A percentile compares a stretch with the other conserved stretches of the same genome.
Conservation (phyloP, 768 basidiomycete species). For the Lactarius hengduanensis region DNA sequence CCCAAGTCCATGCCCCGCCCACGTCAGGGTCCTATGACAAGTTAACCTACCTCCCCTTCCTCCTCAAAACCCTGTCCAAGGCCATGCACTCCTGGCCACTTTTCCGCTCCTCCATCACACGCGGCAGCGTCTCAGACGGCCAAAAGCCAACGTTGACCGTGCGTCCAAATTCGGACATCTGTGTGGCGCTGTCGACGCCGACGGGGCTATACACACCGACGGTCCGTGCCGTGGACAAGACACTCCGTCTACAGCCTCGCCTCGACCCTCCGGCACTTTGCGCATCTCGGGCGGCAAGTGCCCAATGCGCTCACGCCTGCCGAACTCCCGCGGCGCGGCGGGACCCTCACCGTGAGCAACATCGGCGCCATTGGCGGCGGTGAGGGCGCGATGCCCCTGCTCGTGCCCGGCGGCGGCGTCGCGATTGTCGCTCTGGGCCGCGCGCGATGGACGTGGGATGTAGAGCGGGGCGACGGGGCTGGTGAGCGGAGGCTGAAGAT, state of each 20-base stretch:
- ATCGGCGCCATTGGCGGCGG: slow-evolving; percentile 78
- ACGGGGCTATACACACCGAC: slow-evolving; percentile 85
- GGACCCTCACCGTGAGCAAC: slow-evolving; percentile 79
- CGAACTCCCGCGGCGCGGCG: slow-evolving; percentile 74
- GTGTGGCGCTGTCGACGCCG: slow-evolving; percentile 73
- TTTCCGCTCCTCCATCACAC: slow-evolving; percentile 72
- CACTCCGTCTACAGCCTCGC: slow-evolving; percentile 61
- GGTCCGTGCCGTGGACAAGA: slow-evolving; percentile 51
- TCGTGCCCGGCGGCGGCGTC: slow-evolving; percentile 80
- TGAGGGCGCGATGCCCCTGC: slow-evolving; percentile 66
- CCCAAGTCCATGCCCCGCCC: slow-evolving; percentile 45
- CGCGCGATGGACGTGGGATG: slow-evolving; percentile 77
- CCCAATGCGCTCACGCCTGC: slow-evolving; percentile 61
- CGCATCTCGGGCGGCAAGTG: slow-evolving; percentile 62
- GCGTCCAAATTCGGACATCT: slow-evolving; percentile 73
- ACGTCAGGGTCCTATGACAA: slow-evolving; percentile 56
- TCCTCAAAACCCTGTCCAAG: slow-evolving; percentile 77
- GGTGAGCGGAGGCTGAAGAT: slow-evolving; percentile 58
- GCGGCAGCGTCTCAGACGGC: slow-evolving; percentile 25
- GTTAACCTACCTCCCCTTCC: slow-evolving; percentile 79
- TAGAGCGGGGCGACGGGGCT: slow-evolving; percentile 46
- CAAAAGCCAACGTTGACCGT: slow-evolving; percentile 69
- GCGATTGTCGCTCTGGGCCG: slow-evolving; percentile 82
- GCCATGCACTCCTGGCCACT: slow-evolving; percentile 85
- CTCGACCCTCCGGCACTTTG: slow-evolving; percentile 57